These are phyloP conservation scores for Oemleria cerasiformis DNA, from an alignment of 306 rosid genomes.

Conservation along the genomic window DNA sequence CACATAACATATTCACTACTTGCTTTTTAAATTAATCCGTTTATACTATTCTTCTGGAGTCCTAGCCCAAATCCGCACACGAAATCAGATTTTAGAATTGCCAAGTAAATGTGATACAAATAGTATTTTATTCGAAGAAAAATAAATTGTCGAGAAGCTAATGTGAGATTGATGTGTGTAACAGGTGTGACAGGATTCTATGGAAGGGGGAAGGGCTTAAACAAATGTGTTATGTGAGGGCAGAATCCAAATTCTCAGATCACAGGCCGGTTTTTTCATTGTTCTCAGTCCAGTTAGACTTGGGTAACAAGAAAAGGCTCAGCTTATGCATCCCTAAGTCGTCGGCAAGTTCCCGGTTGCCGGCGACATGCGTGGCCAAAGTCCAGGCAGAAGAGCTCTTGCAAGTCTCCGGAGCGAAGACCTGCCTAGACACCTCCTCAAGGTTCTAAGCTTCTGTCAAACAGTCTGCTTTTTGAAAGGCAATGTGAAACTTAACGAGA, in stretches of 20 bases:
- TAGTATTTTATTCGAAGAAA: too few relatives aligned
- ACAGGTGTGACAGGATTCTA: slow-evolving; percentile 89
- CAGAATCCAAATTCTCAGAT: slow-evolving; percentile 89
- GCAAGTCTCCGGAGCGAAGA: slow-evolving; percentile 32
- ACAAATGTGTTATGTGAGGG: slow-evolving; percentile 72
- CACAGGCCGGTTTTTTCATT: slow-evolving; percentile 85
- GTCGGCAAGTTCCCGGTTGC: slow-evolving; percentile 31
- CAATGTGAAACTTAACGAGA: too few relatives aligned
- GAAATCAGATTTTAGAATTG: too few relatives aligned
- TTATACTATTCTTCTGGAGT: background rate
- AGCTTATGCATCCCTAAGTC: slow-evolving; percentile 30
- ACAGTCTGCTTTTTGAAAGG: background rate
- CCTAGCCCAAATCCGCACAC: too few relatives aligned
- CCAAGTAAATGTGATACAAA: background rate
- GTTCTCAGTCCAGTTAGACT: slow-evolving; percentile 51
- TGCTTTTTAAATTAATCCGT: slow-evolving; percentile 2
- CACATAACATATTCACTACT: slow-evolving; percentile 9
- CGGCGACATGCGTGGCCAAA: slow-evolving; percentile 48
- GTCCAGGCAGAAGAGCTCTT: slow-evolving; percentile 84
- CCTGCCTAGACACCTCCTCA: slow-evolving; percentile 7
- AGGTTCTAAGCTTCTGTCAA: slow-evolving; percentile 14
- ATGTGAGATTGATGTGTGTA: background rate
- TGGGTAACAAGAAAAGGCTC: slow-evolving; percentile 20
- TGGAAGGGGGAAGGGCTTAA: slow-evolving; percentile 88
- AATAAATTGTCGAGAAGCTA: background rate